Evolutionary conservation across 768 basidiomycete species (phyloP).

Genomic region (Psilocybe subaeruginosa): DNA sequence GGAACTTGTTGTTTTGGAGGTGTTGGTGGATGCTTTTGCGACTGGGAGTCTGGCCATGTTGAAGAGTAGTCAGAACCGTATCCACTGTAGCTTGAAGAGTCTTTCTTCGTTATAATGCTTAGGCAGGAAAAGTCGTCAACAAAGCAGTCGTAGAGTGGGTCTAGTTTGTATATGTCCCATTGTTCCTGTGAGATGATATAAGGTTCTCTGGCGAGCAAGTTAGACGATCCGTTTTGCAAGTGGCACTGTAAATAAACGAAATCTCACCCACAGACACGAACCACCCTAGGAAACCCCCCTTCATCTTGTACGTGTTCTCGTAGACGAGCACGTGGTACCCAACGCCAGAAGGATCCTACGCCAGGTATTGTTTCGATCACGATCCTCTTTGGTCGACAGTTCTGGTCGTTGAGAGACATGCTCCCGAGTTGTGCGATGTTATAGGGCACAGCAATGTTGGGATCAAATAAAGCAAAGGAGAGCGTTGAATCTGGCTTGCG

Average conservation of each 20-base stretch:
- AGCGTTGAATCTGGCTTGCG: conserved; percentile 59
- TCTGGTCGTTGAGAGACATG: conserved; percentile 49
- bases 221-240: background rate
- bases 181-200: conserved; percentile 69
- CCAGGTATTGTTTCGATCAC: conserved; percentile 68
- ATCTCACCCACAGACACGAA: conserved; percentile 72
- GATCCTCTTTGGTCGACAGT: conserved; percentile 66
- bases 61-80: background rate
- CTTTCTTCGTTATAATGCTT: conserved; percentile 34
- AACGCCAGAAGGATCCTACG: conserved; percentile 70
- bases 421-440: conserved; percentile 40
- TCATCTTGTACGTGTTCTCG: conserved; percentile 65
- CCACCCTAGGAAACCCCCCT: conserved; percentile 68
- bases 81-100: conserved; percentile 17
- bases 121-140: conserved; percentile 47
- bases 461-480: conserved; percentile 78
- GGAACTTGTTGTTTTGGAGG: background rate
- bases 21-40: conserved; percentile 12
- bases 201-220: conserved; percentile 21
- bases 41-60: background rate
- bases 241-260: background rate
- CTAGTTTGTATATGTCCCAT: conserved; percentile 87
- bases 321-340: conserved; percentile 69
- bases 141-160: conserved; percentile 70
- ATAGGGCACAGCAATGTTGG: conserved; percentile 56